Conservation (phyloP, 177 flowering plant genomes). For the Tripterygium wilfordii region DNA sequence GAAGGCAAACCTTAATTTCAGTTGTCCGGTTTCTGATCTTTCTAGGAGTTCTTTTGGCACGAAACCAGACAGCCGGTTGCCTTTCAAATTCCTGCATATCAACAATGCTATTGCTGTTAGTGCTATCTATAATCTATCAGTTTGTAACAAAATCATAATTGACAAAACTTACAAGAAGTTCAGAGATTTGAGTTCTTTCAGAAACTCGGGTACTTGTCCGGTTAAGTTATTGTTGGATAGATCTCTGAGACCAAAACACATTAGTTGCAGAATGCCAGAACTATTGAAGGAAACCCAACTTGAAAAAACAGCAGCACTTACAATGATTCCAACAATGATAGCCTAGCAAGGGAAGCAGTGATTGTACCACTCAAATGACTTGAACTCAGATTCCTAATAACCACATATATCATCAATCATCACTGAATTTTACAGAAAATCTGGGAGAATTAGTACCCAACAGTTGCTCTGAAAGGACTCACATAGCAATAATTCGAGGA, state of each 20-base stretch:
- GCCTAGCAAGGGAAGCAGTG: too few species aligned
- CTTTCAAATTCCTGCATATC: conserved; percentile 20
- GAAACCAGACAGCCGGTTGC: conserved; percentile 30
- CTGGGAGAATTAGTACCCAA: not conserved
- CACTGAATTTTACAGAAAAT: not conserved
- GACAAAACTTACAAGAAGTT: conserved; percentile 31
- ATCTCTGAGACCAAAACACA: conserved; percentile 23
- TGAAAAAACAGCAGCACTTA: conserved; percentile 9
- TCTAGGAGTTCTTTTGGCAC: conserved; percentile 21
- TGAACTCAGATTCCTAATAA: too few species aligned
- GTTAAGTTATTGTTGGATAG: conserved; percentile 33
- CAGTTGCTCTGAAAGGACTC: conserved; percentile 6
- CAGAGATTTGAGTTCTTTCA: conserved; percentile 17
- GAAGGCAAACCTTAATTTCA: conserved; percentile 11
- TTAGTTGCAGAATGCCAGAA: not conserved
- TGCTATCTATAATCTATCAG: not conserved
- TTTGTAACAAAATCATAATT: not conserved
- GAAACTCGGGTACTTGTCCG: conserved; percentile 33
- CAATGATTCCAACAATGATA: conserved; percentile 4
- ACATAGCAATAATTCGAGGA: conserved; percentile 27
- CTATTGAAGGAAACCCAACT: not conserved
- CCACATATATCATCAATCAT: too few species aligned
- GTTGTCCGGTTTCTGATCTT: conserved; percentile 4
- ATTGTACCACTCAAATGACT: too few species aligned
- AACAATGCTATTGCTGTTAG: not conserved